These are phyloP conservation scores for Sporothrix mexicana DNA, from an alignment of 2,329 filamentous ascomycete species.

Conservation along the genomic window DNA sequence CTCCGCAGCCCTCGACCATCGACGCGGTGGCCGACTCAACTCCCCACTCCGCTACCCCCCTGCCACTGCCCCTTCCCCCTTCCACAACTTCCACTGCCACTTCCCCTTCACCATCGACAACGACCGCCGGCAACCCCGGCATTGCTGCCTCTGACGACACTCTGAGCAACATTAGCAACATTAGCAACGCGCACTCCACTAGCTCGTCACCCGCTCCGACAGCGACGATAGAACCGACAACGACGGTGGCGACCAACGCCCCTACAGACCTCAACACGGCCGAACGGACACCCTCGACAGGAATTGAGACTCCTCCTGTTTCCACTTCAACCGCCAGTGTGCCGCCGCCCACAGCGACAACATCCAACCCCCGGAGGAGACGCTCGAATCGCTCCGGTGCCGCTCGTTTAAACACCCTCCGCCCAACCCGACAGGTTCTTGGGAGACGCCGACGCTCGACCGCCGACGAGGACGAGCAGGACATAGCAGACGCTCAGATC, in stretches of 20 bases:
- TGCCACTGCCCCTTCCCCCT: slow-evolving; percentile 34
- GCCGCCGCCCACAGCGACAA: neutral
- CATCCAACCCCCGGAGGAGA: slow-evolving; percentile 14
- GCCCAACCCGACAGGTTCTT: slow-evolving; percentile 50
- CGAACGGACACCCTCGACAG: too few species aligned
- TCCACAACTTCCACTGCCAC: slow-evolving; percentile 3
- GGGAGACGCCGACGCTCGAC: slow-evolving; percentile 61
- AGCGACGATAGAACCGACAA: neutral
- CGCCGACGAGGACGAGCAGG: slow-evolving; percentile 47
- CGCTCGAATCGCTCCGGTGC: slow-evolving; percentile 1
- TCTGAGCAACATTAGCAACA: too few species aligned
- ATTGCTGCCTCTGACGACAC: neutral
- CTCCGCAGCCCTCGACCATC: slow-evolving; percentile 31
- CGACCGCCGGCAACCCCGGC: slow-evolving; percentile 7
- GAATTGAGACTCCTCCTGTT: too few species aligned
- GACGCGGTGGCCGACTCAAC: slow-evolving; percentile 39
- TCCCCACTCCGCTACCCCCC: slow-evolving; percentile 35
- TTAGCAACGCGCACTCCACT: too few species aligned
- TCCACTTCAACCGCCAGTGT: neutral
- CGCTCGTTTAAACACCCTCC: neutral
- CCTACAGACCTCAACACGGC: too few species aligned
- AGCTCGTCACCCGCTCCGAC: too few species aligned
- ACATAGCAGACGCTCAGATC: slow-evolving; percentile 27
- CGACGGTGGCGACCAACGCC: neutral
- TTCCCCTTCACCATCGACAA: neutral